Base-by-base conservation (phyloP, 1,284 basidiomycete genomes). In the Rhodotorula glutinis region DNA sequence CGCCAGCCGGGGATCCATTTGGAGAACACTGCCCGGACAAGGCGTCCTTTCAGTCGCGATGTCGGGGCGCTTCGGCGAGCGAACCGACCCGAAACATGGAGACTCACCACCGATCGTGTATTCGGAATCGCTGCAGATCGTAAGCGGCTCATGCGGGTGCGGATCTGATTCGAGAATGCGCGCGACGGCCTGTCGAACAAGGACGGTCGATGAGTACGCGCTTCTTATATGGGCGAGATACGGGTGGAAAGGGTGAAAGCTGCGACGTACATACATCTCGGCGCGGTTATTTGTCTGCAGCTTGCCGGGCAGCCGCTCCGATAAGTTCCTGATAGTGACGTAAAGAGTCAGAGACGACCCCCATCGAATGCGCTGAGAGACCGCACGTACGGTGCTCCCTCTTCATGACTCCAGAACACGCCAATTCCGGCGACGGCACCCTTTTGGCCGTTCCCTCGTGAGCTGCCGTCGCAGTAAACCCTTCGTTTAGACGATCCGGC, bases 281-380 rank as follows among this genome's bases (percentile, higher is more conserved):
- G 90, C 91, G 19, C 90, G 82, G 70, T 94, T 93, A 76, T 94
- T 94, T 0, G 91, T 93, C 76, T 93, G 91, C 54, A 67, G 40
- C 16, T 79, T 80, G 2, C 91, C 92, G 3, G 89, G 88, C 72
- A 90, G 88, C 27, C 91, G 82, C 73, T 90, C 88, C 1, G 86
- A 82, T 4, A 91, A 77, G 75, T 91, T 91, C 58, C 90, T 90
- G 63, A 0, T 38, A 53, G 23, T 1, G 0, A 5, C 10, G 8
- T 23, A 41, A n/a, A 23, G n/a, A 23, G 9, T n/a, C 13, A 14
- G 23, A 4, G n/a, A n/a, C 9, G 51, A 9, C 27, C 9, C 29
- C n/a, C n/a, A n/a, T n/a, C n/a, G n/a, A n/a, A n/a, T 40, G 23
- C n/a, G n/a, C 53, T 14, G 52, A 46, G 29, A 17, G 13, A 49